Evolutionary conservation across 2,329 filamentous ascomycete genomes (phyloP).

Genomic region (Ilyonectria robusta): DNA sequence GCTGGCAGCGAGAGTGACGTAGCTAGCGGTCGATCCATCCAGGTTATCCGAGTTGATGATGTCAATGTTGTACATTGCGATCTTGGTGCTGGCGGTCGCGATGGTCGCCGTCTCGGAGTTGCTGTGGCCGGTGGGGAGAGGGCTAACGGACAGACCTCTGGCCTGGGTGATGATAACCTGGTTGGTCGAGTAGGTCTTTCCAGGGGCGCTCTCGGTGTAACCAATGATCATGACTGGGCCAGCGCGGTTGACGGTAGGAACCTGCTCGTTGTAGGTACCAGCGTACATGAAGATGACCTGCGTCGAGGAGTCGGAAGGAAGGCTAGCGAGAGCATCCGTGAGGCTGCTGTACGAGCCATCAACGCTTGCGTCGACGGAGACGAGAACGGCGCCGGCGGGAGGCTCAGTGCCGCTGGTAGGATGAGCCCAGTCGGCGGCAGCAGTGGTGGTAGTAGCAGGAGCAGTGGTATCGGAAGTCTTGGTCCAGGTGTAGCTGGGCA

Average conservation of each 20-base stretch:
- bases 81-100: slow-evolving; percentile 33
- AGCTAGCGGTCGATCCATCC: slow-evolving; percentile 52
- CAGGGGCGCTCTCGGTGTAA: slow-evolving; percentile 40
- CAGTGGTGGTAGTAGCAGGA: slow-evolving; percentile 46
- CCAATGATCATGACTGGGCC: slow-evolving; percentile 39
- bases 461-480: slow-evolving; percentile 4
- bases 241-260: slow-evolving; percentile 30
- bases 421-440: slow-evolving; percentile 31
- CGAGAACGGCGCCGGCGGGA: slow-evolving; percentile 58
- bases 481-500: slow-evolving; percentile 39
- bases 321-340: slow-evolving; percentile 48
- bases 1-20: slow-evolving; percentile 56
- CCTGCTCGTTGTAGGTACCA: slow-evolving; percentile 71
- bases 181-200: slow-evolving; percentile 39
- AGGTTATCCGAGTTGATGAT: slow-evolving; percentile 60
- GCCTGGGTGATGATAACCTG: slow-evolving; percentile 37
- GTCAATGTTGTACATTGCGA: slow-evolving; percentile 74
- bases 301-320: slow-evolving; percentile 38
- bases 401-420: slow-evolving; percentile 59
- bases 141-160: slow-evolving; percentile 32
- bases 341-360: slow-evolving; percentile 48
- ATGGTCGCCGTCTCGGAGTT: slow-evolving; percentile 41
- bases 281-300: slow-evolving; percentile 55
- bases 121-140: slow-evolving; percentile 36
- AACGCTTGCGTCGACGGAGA: slow-evolving; percentile 51